Evolutionary conservation across 345 rosid species (phyloP), one percentile per base, ranked within the genome.

Genomic region (Psidium friedrichsthalianum): DNA sequence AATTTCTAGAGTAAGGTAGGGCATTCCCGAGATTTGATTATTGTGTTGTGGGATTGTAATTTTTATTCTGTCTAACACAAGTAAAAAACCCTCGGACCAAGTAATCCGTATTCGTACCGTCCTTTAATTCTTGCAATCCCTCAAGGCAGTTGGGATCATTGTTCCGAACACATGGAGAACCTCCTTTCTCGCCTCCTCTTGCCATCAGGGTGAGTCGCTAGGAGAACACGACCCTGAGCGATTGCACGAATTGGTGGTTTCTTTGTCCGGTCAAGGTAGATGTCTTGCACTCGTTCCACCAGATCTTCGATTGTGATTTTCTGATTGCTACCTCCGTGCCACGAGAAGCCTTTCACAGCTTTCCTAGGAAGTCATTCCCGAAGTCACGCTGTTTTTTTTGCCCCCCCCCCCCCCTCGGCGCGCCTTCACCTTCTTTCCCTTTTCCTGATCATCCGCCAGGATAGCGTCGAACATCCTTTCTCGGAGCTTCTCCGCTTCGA

Each of bases 111-210:
- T 69, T 32, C 78, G 2, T 85, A 93, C 91, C 11, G 13, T 88
- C 82, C 82, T 88, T 91, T 82, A 91, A 64, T 84, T 84, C 85
- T 91, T n/a, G 85, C 54, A 14, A 89, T 78, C 82, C 84, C 25
- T 90, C 88, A 58, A 57, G 32, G 59, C 36, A 36, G n/a, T 40
- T 11, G 14, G 91, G 92, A 83, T 83, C 88, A 74, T 82, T 69
- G 16, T 82, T 21, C 47, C 89, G n/a, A 90, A 91, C 5, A 83
- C 42, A 25, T 89, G 86, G 18, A 87, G 59, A 29, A 88, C 89
- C 59, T 92, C 92, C n/a, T 81, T 86, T 85, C 91, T 86, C 27
- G 86, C 91, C 86, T 87, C 85, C 29, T 92, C 91, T 87, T 91
- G 94, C 91, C 91, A n/a, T 89, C 87, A 7, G 84, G 51, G 69